Base-by-base conservation (phyloP, 371 early-diverging fungal species). In the Mortierella sp. region DNA sequence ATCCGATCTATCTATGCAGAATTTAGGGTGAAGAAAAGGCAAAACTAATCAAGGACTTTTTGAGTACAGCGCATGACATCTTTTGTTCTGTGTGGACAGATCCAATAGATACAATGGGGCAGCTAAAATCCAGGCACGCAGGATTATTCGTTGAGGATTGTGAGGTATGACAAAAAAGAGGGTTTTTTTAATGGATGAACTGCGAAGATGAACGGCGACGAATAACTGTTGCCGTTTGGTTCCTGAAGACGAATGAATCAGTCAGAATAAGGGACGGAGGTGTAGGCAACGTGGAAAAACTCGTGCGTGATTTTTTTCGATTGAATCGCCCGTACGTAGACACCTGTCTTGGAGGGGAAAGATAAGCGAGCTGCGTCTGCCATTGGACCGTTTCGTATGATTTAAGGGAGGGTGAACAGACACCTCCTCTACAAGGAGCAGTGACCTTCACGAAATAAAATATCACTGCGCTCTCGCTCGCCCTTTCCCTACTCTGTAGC, bases 231-330 rank as follows among this genome's bases (percentile, higher is more conserved):
- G 21, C 41, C 8, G 24, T 28, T 19, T 4, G 11, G 41, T 11
- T 17, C 19, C 53, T 17, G 24, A 21, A 34, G 0, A 39, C 7
- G 12, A 24, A 23, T 43, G 43, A 55, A 43, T 14, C 17, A 31
- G 34, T 42, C 26, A 50, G 9, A 49, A 19, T 31, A 11, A 39
- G 53, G 53, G 41, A 37, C 24, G 14, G 14, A 11, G 37, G 14
- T 34, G 37, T 34, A 34, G 41, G 28, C 51, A 65, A 65, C 64
- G 65, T 65, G 65, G 65, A 65, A 65, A 65, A 65, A 65, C 57
- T 50, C 21, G 32, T 65, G 65, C 56, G 65, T 57, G 50, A 65
- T 51, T 65, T 65, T 57, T 51, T 43, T 30, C 31, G 41, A 17
- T 55, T 6, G 23, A 15, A n/a, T n/a, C 24, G 43, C n/a, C 14